Percentiles rank a stretch among this genome's conserved stretches.
Conservation (phyloP, 805 yeast genomes). For the Wickerhamiella alocasiicola region DNA sequence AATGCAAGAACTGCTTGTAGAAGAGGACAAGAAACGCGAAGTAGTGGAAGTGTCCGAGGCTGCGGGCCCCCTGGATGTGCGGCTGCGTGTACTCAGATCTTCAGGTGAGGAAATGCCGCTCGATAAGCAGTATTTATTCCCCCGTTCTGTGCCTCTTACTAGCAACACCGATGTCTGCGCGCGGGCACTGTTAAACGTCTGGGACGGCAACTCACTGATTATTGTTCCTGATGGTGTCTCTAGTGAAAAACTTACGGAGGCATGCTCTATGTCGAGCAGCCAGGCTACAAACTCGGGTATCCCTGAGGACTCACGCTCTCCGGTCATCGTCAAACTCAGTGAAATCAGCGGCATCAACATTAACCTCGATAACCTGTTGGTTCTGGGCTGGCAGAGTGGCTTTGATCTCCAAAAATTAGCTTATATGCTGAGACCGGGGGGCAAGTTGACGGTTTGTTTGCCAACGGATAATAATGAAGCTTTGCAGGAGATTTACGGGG, state of each 20-base stretch:
- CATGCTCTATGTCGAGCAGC: neutral
- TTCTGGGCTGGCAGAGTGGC: constrained; percentile 5
- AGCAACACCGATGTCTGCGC: neutral
- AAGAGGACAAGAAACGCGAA: neutral
- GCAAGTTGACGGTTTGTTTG: neutral
- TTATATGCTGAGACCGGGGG: neutral
- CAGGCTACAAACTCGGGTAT: too few species aligned
- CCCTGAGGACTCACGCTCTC: too few species aligned
- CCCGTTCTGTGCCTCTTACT: neutral
- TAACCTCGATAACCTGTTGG: neutral
- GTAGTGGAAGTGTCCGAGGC: neutral
- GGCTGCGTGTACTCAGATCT: neutral
- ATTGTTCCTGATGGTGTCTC: constrained; percentile 11
- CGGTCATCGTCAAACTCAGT: constrained; percentile 7
- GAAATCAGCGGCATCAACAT: constrained; percentile 18
- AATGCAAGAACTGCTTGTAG: neutral
- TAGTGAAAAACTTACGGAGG: constrained; percentile 6
- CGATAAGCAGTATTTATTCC: neutral
- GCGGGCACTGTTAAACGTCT: constrained; percentile 4
- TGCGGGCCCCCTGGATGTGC: neutral
- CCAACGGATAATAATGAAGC: constrained; percentile 4
- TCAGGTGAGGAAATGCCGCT: constrained; percentile 2
- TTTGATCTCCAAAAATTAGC: constrained; percentile 5
- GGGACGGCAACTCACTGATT: constrained; percentile 17
- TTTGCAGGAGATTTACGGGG: constrained; percentile 11